Conservation (phyloP, 257 asterid genomes). For the Verbascum thapsus region DNA sequence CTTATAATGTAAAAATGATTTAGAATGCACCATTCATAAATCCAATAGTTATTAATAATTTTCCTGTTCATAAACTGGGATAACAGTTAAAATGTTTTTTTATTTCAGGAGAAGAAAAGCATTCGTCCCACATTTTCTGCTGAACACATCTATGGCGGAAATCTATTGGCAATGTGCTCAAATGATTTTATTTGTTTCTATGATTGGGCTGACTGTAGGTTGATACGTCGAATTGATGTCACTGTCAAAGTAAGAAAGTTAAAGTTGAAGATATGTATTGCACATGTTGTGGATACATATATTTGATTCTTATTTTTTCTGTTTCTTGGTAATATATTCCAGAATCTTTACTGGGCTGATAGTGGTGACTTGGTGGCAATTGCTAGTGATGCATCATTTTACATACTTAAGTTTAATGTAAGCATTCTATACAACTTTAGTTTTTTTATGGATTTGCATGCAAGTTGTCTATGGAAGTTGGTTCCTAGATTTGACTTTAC, state of each 20-base stretch:
- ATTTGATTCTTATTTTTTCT: slow-evolving; percentile 23
- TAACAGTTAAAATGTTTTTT: slow-evolving; percentile 29
- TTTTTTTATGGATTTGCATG: slow-evolving; percentile 24
- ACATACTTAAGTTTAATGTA: slow-evolving; percentile 82
- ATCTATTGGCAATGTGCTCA: slow-evolving; percentile 83
- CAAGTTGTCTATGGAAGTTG: slow-evolving; percentile 14
- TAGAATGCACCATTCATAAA: neutral
- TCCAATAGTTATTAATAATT: neutral
- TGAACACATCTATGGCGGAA: slow-evolving; percentile 88
- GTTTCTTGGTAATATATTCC: slow-evolving; percentile 35
- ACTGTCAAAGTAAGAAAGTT: slow-evolving; percentile 72
- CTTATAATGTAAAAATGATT: neutral
- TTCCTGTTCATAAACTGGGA: slow-evolving; percentile 1
- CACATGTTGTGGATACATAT: slow-evolving; percentile 18
- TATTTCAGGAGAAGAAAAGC: slow-evolving; percentile 97
- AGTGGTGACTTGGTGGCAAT: slow-evolving; percentile 87
- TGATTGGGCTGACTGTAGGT: slow-evolving; percentile 93
- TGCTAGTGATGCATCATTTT: slow-evolving; percentile 80
- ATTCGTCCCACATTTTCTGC: slow-evolving; percentile 95
- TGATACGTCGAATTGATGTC: slow-evolving; percentile 89
- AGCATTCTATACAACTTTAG: slow-evolving; percentile 30
- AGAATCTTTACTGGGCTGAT: slow-evolving; percentile 98
- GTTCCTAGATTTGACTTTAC: slow-evolving; percentile 26
- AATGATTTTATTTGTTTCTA: slow-evolving; percentile 89
- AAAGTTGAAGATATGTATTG: slow-evolving; percentile 12